Base-by-base conservation (phyloP, 2,329 filamentous ascomycete species). In the Trichophyton verrucosum region DNA sequence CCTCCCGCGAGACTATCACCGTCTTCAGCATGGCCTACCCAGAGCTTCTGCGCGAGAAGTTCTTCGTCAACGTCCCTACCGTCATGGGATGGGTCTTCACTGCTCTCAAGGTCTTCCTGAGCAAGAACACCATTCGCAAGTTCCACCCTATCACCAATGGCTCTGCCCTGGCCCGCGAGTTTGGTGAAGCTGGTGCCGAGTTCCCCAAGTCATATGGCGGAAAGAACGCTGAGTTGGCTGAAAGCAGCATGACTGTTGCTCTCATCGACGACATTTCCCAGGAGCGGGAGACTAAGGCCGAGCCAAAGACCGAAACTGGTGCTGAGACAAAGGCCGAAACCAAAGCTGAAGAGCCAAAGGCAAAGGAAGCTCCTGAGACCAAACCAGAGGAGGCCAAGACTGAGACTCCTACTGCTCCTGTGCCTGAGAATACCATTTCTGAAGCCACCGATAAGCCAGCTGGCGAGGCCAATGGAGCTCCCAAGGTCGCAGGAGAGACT, bases 61-160 rank as follows among this genome's bases (percentile, higher is more conserved):
- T 91, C 81, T 96, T 96, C 71, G 88, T 96, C 76, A 96, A 96
- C 69, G 89, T 96, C 4, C 92, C 92, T 0, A 75, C 86, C 61
- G 80, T 96, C 68, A 96, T 96, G 91, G 88, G 89, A 61, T 96
- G 91, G 80, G 82, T 91, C 71, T 91, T 88, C 72, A 78, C 79
- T 20, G 81, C 86, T 60, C 86, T 91, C 78, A 91, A 90, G 77
- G 75, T 89, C 17, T 86, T 91, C 72, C 78, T 91, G 49, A 84
- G 86, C 33, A 79, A 84, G 57, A 86, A 87, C 69, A 91, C 88
- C 0, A 80, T 87, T 65, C 86, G 86, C 76, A 91, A 91, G 72
- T 89, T 91, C 75, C 86, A 89, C 69, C 87, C 87, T 53, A 84
- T 91, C 76, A 80, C 81, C 64, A 88, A 87, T 67, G 91, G 91